phyloP scores from a whole-genome alignment of 768 basidiomycete genomes.

The Coprinopsis cinerea region DNA sequence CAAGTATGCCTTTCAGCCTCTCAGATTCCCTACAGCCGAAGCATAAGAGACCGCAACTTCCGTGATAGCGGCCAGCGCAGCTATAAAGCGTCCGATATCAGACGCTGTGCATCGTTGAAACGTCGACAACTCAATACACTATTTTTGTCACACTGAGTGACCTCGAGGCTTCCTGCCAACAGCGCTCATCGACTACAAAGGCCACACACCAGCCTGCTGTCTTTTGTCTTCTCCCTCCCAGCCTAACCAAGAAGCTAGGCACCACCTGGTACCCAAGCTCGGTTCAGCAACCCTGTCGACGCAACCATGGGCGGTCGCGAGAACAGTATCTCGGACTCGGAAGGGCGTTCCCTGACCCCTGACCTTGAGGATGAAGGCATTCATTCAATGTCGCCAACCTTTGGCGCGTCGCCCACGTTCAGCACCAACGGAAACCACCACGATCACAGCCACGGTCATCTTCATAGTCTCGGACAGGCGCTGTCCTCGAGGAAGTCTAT shows the following conservation, averaged over 20 bases:
- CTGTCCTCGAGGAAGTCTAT: constrained; percentile 12
- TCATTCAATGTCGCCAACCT: background rate
- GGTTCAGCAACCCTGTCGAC: background rate
- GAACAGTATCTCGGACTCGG: constrained; percentile 63
- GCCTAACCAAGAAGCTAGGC: too few species aligned
- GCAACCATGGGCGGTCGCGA: background rate
- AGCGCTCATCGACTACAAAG: background rate
- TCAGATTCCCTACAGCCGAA: too few species aligned
- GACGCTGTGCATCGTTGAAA: too few species aligned
- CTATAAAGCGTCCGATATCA: too few species aligned
- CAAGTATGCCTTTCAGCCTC: too few species aligned
- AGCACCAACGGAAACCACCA: background rate
- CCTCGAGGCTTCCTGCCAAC: background rate
- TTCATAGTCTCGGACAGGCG: constrained; percentile 11
- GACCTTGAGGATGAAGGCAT: constrained; percentile 44
- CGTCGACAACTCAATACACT: too few species aligned
- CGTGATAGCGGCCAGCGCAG: too few species aligned
- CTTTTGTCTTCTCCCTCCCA: too few species aligned
- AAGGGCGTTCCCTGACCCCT: constrained; percentile 61
- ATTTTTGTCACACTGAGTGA: too few species aligned
- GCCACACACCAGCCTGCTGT: too few species aligned
- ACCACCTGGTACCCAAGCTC: too few species aligned
- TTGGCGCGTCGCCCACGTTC: background rate
- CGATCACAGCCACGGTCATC: background rate
- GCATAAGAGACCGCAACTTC: too few species aligned